Conservation (phyloP, 768 basidiomycete species). For the Suillus sp. region DNA sequence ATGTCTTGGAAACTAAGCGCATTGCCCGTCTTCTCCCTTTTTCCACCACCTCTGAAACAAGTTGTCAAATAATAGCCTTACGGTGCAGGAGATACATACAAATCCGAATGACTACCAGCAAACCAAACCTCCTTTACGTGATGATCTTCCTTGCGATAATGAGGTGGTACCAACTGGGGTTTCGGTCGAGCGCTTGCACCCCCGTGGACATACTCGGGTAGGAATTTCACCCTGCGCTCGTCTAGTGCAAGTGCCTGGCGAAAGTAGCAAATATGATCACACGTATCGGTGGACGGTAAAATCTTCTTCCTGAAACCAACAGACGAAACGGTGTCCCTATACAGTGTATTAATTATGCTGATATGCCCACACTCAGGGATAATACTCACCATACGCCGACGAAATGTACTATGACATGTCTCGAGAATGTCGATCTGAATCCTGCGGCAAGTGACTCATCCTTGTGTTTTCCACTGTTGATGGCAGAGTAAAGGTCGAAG, state of each 20-base stretch:
- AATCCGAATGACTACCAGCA: conserved; percentile 41
- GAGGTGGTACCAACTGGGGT: conserved; percentile 1
- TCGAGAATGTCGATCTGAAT: conserved; percentile 42
- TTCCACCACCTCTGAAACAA: conserved; percentile 28
- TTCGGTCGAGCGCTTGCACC: conserved; percentile 14
- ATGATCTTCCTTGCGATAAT: neutral
- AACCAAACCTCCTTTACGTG: conserved; percentile 46
- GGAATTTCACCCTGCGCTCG: conserved; percentile 49
- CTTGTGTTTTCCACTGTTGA: conserved; percentile 20
- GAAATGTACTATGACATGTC: conserved; percentile 42
- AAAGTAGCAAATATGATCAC: conserved; percentile 42
- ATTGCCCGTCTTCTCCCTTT: conserved; percentile 20
- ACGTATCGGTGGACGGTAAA: conserved; percentile 36
- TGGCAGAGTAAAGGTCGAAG: conserved; percentile 40
- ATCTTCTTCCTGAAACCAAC: conserved; percentile 39
- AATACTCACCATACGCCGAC: conserved; percentile 44
- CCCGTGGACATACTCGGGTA: conserved; percentile 44
- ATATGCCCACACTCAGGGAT: neutral
- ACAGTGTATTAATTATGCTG: neutral
- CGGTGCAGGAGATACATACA: conserved; percentile 29
- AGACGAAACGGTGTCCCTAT: conserved; percentile 52
- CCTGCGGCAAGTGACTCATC: conserved; percentile 25
- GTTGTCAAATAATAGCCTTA: conserved; percentile 10
- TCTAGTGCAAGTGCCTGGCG: conserved; percentile 51
- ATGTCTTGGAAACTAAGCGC: conserved; percentile 30